Evolutionary conservation across 2,329 filamentous ascomycete genomes (phyloP).

Genomic region (Calonectria naviculata): DNA sequence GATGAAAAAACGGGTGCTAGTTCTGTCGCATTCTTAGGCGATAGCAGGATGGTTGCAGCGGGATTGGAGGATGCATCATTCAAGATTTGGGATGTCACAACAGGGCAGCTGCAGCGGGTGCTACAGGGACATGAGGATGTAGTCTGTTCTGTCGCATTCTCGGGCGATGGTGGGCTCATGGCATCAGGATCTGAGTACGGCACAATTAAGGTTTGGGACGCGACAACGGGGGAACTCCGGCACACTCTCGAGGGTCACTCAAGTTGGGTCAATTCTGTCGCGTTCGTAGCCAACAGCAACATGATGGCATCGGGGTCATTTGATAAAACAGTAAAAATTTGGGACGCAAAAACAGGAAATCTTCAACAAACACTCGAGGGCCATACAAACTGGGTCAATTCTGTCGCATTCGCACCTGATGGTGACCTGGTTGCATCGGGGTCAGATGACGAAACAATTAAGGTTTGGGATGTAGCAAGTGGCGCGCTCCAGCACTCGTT

Average conservation of each 20-base stretch:
- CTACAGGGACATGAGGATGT: not conserved
- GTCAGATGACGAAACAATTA: not conserved
- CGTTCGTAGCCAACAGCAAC: too few species aligned
- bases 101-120: not conserved
- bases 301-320: not conserved
- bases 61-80: not conserved
- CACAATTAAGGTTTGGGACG: too few species aligned
- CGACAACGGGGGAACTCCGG: too few species aligned
- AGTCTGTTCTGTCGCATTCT: not conserved
- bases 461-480: not conserved
- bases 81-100: not conserved
- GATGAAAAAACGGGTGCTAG: too few species aligned
- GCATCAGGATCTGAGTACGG: too few species aligned
- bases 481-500: not conserved
- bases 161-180: not conserved
- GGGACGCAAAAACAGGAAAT: not conserved
- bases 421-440: not conserved
- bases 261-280: too few species aligned
- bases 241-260: too few species aligned
- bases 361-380: constrained; percentile 21
- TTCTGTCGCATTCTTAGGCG: not conserved
- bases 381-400: not conserved
- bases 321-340: not conserved
- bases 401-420: not conserved
- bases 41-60: not conserved